Base-by-base conservation (phyloP, 2,329 filamentous ascomycete species). In the Aspergillus sp. region DNA sequence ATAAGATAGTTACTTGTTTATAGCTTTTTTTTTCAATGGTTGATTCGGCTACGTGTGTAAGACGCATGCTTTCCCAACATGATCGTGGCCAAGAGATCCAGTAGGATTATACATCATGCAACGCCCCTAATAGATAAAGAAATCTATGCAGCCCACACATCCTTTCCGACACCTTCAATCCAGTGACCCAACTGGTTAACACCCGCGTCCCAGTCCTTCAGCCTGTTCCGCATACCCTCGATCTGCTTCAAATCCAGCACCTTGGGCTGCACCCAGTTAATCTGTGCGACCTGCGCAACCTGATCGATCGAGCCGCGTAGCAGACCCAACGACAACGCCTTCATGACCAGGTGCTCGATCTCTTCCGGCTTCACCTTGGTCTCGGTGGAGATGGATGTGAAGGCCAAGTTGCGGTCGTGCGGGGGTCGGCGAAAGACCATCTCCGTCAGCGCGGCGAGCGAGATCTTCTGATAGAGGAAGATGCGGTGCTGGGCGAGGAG, bases 221-320 rank as follows among this genome's bases (percentile, higher is more conserved):
- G 72, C 58, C 93, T 78, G 63, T 81, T 77, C 60, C 88, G 81
- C 91, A 98, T 96, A 61, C 83, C 87, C 61, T 86, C 87, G 59
- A 98, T 95, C 75, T 97, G 93, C 69, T 82, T 83, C 82, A 90
- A 88, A 68, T 97, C 93, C 56, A 98, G 73, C 30, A 98, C 90
- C 79, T 97, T 97, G 26, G 93, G 93, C 73, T 98, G 93, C 49
- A 98, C 93, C 93, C 93, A 98, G 61, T 91, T 91, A 70, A 98
- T 96, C 65, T 90, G 82, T 39, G 93, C 93, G 56, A 97, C 82
- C 69, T 90, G 85, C 42, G 88, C 88, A 30, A 98, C 93, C 73
- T 98, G 91, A 67, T 98, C 93, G 60, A 98, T 97, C 47, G 86
- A 93, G 41, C 93, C 93, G 57, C 85, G 81, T 57, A 98, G 74